Evolutionary conservation across 257 asterid genomes (phyloP), one percentile per base, ranked within the genome.

Genomic region (Nicotiana attenuata): DNA sequence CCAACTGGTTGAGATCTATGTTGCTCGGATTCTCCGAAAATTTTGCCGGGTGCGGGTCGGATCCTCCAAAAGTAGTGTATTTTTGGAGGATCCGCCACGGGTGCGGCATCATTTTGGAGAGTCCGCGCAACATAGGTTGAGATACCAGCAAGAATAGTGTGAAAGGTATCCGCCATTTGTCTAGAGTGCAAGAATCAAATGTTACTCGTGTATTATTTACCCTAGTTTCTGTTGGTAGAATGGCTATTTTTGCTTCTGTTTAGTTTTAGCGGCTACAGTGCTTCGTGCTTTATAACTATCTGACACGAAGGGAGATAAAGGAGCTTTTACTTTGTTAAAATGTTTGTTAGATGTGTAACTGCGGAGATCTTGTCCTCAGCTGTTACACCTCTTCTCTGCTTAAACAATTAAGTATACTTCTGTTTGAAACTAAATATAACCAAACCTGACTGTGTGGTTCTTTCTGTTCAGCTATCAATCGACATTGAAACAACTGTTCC

Each of bases 401-500:
- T 9, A 60, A 60, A 22, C 66, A 60, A 1, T 60, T 20, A 60
- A 22, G 10, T 63, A 16, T 24, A 26, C n/a, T 63, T 24, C 35
- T 26, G 38, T 64, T 64, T 13, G 10, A 14, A 64, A 26, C 15
- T 64, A 26, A 64, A 28, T 64, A 64, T 64, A 28, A 26, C 69
- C 41, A 64, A 26, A 64, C 41, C 79, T 73, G 41, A 47, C 26
- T 73, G 16, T 50, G 52, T 75, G 41, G 53, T 76, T 20, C 75
- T 79, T 67, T 1, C 33, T 65, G 82, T 81, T 84, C 90, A 96
- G 99, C 91, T 96, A 94, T 81, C 98, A 96, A 85, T 91, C 99
- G 84, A 96, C 99, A 53, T 69, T 96, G 86, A 94, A 93, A 92
- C 98, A 94, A 82, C 97, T 96, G 68, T 96, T 96, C 89, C 95